Conservation (phyloP, 495 filamentous ascomycete species). For the Schizothecium vesticola region DNA sequence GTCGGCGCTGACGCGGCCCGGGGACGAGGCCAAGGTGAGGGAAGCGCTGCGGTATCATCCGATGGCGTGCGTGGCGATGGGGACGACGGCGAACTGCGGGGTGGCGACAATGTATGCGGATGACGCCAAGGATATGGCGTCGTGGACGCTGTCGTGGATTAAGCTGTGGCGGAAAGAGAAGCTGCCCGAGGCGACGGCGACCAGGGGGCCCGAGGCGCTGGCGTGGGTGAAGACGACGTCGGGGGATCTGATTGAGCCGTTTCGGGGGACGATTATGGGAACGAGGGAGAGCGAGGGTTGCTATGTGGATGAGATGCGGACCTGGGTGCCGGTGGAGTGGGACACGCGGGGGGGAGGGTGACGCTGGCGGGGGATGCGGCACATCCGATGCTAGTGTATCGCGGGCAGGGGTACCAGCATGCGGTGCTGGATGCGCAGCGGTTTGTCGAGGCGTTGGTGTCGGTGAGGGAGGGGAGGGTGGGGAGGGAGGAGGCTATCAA, state of each 20-base stretch:
- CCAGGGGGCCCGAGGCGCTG: constrained; percentile 25
- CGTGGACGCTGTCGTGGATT: constrained; percentile 35
- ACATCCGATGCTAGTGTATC: constrained; percentile 53
- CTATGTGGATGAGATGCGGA: constrained; percentile 28
- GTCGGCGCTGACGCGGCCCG: constrained; percentile 24
- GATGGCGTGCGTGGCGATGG: constrained; percentile 26
- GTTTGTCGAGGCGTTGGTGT: constrained; percentile 33
- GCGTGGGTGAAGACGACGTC: constrained; percentile 35
- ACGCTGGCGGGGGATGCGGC: constrained; percentile 55
- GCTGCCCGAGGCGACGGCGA: constrained; percentile 10
- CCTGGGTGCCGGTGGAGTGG: constrained; percentile 35
- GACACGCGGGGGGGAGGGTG: constrained; percentile 46
- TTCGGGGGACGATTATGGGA: constrained; percentile 36
- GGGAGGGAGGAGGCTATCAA: constrained; percentile 23
- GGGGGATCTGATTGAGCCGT: constrained; percentile 33
- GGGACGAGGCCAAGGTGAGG: constrained; percentile 29
- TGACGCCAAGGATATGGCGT: constrained; percentile 27
- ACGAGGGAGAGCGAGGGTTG: constrained; percentile 36
- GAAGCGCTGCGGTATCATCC: constrained; percentile 26
- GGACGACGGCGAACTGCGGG: constrained; percentile 15
- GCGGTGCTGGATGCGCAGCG: constrained; percentile 40
- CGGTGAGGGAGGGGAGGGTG: constrained; percentile 16
- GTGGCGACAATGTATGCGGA: constrained; percentile 18
- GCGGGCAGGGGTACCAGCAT: constrained; percentile 51
- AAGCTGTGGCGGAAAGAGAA: constrained; percentile 28